Evolutionary conservation across 805 yeast species (phyloP).

Genomic region (Yamadazyma sp.): DNA sequence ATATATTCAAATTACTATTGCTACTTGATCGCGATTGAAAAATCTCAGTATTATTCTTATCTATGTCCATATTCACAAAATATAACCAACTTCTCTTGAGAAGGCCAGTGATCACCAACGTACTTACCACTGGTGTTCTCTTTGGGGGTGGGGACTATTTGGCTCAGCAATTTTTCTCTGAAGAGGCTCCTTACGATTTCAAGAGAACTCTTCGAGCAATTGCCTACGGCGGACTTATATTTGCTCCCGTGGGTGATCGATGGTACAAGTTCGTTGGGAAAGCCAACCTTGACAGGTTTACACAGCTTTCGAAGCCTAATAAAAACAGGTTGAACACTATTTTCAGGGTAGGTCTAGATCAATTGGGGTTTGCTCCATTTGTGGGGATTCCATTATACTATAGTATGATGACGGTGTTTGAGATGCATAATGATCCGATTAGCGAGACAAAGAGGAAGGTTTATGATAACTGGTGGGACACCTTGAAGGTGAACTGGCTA

Average conservation of each 20-base stretch:
- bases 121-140: constrained; percentile 49
- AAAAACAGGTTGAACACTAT: constrained; percentile 19
- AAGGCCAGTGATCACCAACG: constrained; percentile 47
- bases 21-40: too few species aligned
- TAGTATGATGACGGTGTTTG: constrained; percentile 64
- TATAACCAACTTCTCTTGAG: constrained; percentile 26
- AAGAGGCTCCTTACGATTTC: constrained; percentile 42
- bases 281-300: constrained; percentile 19
- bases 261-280: constrained; percentile 62
- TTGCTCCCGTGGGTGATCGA: constrained; percentile 70
- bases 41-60: neutral
- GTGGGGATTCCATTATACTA: constrained; percentile 71
- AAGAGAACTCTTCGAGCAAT: constrained; percentile 62
- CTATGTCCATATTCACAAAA: constrained; percentile 6
- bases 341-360: constrained; percentile 66
- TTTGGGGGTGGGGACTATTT: constrained; percentile 76
- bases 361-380: constrained; percentile 72
- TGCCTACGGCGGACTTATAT: constrained; percentile 68
- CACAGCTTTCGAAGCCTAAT: constrained; percentile 2
- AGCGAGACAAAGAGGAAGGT: constrained; percentile 44
- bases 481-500: constrained; percentile 72
- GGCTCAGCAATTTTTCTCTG: constrained; percentile 57
- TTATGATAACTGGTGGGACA: constrained; percentile 57
- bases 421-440: constrained; percentile 41
- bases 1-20: too few species aligned